Conservation (phyloP, 2,329 filamentous ascomycete genomes). For the Pyrenochaeta sp. region DNA sequence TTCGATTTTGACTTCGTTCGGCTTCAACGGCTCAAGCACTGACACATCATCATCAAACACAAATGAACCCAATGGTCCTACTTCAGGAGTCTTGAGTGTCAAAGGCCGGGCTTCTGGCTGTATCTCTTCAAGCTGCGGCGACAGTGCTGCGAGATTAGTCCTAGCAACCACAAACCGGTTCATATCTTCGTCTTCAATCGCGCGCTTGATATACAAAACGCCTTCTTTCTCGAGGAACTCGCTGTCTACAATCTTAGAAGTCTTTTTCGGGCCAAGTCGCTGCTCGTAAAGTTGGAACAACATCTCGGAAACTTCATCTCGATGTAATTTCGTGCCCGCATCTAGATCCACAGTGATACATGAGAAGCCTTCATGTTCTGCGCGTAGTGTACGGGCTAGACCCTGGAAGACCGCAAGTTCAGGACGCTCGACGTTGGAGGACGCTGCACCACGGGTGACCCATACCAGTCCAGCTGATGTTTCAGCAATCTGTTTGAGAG, state of each 20-base stretch:
- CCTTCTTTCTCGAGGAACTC: conserved; percentile 17
- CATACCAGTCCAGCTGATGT: conserved; percentile 22
- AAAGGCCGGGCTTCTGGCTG: conserved; percentile 2
- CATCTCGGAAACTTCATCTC: conserved; percentile 5
- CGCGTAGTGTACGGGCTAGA: conserved; percentile 16
- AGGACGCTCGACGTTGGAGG: conserved; percentile 12
- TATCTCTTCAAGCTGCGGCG: conserved; percentile 8
- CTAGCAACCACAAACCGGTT: conserved; percentile 16
- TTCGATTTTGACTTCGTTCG: conserved; percentile 40
- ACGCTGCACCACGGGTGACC: conserved; percentile 24
- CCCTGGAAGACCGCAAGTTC: conserved; percentile 20
- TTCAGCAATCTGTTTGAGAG: conserved; percentile 14
- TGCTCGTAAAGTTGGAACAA: conserved; percentile 8
- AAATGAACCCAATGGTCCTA: neutral
- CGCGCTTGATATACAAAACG: conserved; percentile 15
- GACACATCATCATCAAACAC: conserved; percentile 16
- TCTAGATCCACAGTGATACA: conserved; percentile 26
- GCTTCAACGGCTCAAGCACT: neutral
- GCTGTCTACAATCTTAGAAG: conserved; percentile 2
- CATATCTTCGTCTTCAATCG: conserved; percentile 9
- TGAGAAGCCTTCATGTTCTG: conserved; percentile 18
- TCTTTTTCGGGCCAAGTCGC: neutral
- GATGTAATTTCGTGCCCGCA: conserved; percentile 7
- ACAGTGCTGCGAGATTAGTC: conserved; percentile 2
- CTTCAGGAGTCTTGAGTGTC: conserved; percentile 4